Conservation (phyloP, 2,329 filamentous ascomycete species). For the Calonectria pseudoturangicola region DNA sequence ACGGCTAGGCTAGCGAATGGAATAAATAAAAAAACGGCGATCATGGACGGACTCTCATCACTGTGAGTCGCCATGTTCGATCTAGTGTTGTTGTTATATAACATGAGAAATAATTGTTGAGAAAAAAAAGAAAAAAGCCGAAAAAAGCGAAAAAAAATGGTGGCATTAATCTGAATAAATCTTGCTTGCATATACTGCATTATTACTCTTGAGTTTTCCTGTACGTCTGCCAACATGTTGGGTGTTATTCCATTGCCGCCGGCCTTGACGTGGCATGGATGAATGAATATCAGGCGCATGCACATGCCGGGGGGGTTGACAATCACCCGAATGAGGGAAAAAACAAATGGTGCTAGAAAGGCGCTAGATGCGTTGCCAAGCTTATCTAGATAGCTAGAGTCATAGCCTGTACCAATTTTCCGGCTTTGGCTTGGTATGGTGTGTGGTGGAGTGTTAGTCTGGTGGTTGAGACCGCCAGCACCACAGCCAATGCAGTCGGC, state of each 20-base stretch:
- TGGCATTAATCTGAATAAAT: no score
- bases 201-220: no score
- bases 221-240: background rate
- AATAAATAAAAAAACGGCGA: background rate
- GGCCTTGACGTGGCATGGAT: background rate
- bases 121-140: no score
- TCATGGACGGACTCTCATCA: background rate
- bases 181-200: no score
- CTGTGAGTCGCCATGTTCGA: no score
- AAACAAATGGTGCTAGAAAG: constrained; percentile 18
- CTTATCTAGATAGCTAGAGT: constrained; percentile 17
- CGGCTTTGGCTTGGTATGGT: constrained; percentile 23
- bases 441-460: background rate
- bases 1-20: background rate
- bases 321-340: constrained; percentile 19
- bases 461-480: constrained; percentile 22
- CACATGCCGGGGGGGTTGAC: background rate
- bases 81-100: no score
- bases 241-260: background rate
- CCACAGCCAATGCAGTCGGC: constrained; percentile 12
- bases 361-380: constrained; percentile 21
- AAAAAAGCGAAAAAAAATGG: no score
- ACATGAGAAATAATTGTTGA: no score
- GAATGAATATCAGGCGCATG: background rate
- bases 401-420: constrained; percentile 17